These are phyloP conservation scores for Hericium alpestre DNA, from an alignment of 768 basidiomycete species.

Conservation along the genomic window DNA sequence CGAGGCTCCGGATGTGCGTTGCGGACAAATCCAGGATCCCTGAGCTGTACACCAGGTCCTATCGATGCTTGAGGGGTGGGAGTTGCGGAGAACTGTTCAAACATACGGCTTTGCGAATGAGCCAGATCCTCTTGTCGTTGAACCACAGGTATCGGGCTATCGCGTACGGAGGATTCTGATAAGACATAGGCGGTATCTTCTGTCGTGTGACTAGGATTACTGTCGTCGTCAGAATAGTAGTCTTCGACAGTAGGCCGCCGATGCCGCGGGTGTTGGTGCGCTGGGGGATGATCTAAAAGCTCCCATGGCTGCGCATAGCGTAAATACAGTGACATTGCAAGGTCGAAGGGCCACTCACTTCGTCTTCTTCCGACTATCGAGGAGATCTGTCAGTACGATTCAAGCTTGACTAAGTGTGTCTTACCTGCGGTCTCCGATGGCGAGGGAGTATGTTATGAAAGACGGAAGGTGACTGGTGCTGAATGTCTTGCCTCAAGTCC, in stretches of 20 bases:
- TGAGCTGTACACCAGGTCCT: too few relatives aligned
- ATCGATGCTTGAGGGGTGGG: neutral
- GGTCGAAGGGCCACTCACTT: neutral
- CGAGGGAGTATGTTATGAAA: neutral
- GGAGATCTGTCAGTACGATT: too few relatives aligned
- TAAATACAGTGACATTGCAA: neutral
- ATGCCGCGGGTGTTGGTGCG: neutral
- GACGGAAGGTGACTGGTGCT: neutral
- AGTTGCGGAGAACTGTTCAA: conserved; percentile 6
- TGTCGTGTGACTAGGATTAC: conserved; percentile 1
- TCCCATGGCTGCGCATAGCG: conserved; percentile 9
- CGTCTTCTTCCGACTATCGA: too few relatives aligned
- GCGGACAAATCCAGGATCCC: too few relatives aligned
- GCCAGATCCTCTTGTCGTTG: conserved; percentile 4
- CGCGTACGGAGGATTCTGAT: conserved; percentile 5
- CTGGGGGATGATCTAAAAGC: conserved; percentile 1
- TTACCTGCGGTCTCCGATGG: neutral
- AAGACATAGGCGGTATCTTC: neutral
- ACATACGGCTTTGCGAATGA: conserved; percentile 4
- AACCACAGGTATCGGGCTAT: conserved; percentile 10
- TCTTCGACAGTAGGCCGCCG: conserved; percentile 1
- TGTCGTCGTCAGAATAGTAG: conserved; percentile 7
- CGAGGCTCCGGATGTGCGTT: neutral
- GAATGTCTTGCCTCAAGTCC: too few relatives aligned
- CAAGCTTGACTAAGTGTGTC: too few relatives aligned